phyloP scores from a whole-genome alignment of 495 filamentous ascomycete species.

The Penicillium macrosclerotiorum region DNA sequence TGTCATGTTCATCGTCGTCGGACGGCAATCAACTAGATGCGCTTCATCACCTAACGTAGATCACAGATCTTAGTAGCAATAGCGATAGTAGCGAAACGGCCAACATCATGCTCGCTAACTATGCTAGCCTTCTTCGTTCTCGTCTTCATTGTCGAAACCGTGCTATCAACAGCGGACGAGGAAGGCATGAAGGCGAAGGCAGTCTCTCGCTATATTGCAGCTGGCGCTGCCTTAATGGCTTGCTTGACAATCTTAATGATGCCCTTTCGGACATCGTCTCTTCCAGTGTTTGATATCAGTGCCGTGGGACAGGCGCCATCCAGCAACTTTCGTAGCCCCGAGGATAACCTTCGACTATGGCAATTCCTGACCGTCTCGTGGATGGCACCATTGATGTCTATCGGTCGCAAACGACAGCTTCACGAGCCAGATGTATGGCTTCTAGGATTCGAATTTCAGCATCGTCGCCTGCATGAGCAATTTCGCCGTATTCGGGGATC shows the following conservation, averaged over 20 bases:
- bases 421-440: slow-evolving; percentile 78
- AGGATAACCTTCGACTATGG: slow-evolving; percentile 75
- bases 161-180: slow-evolving; percentile 29
- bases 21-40: too few species aligned
- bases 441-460: slow-evolving; percentile 73
- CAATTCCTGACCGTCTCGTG: slow-evolving; percentile 82
- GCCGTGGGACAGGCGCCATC: slow-evolving; percentile 55
- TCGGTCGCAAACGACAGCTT: slow-evolving; percentile 60
- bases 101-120: slow-evolving; percentile 39
- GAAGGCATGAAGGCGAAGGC: slow-evolving; percentile 24
- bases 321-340: slow-evolving; percentile 66
- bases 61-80: slow-evolving; percentile 41
- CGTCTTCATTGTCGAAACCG: slow-evolving; percentile 40
- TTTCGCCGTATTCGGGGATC: slow-evolving; percentile 73
- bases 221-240: slow-evolving; percentile 38
- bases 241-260: slow-evolving; percentile 61
- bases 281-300: slow-evolving; percentile 62
- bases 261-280: slow-evolving; percentile 63
- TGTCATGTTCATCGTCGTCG: too few species aligned
- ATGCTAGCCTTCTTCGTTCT: slow-evolving; percentile 32
- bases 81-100: slow-evolving; percentile 48
- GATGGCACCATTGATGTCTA: slow-evolving; percentile 69
- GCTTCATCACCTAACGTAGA: too few species aligned
- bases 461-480: slow-evolving; percentile 62
- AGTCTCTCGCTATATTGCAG: slow-evolving; percentile 39